phyloP scores from a whole-genome alignment of 192 early-diverging fungal species.

The Coemansia sp. region DNA sequence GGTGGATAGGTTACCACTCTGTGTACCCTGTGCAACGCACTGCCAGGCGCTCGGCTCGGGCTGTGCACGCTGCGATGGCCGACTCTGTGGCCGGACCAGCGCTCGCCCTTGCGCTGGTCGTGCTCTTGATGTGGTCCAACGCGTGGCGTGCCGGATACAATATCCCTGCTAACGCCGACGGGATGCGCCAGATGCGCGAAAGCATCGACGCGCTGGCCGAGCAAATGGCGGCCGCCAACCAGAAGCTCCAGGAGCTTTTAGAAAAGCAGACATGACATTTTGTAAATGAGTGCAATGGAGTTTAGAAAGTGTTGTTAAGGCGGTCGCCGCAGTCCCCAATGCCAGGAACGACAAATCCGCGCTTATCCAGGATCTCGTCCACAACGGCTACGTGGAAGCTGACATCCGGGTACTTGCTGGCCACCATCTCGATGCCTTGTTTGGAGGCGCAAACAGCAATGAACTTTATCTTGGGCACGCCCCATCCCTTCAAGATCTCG shows the following conservation, averaged over 20 bases:
- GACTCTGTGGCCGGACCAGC: slow-evolving; percentile 9
- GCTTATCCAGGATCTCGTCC: slow-evolving; percentile 56
- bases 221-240: slow-evolving; percentile 21
- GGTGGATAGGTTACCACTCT: slow-evolving; percentile 23
- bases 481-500: slow-evolving; percentile 78
- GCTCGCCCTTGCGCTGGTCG: slow-evolving; percentile 8
- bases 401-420: slow-evolving; percentile 56
- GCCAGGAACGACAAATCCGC: slow-evolving; percentile 61
- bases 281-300: no score
- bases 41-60: not conserved
- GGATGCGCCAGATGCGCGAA: slow-evolving; percentile 18
- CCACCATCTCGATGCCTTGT: slow-evolving; percentile 49
- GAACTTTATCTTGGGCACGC: slow-evolving; percentile 68
- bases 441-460: slow-evolving; percentile 60
- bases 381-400: slow-evolving; percentile 56
- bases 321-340: slow-evolving; percentile 71
- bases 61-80: not conserved
- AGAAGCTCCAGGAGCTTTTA: slow-evolving; percentile 20
- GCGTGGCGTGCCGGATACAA: slow-evolving; percentile 15
- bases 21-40: slow-evolving; percentile 16
- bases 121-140: slow-evolving; percentile 18
- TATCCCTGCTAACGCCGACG: slow-evolving; percentile 1
- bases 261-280: not conserved
- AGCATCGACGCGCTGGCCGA: slow-evolving; percentile 25
- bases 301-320: slow-evolving; percentile 54